These are phyloP conservation scores for Coniochaeta prunicola DNA, from an alignment of 2,329 filamentous ascomycete genomes.

Conservation along the genomic window DNA sequence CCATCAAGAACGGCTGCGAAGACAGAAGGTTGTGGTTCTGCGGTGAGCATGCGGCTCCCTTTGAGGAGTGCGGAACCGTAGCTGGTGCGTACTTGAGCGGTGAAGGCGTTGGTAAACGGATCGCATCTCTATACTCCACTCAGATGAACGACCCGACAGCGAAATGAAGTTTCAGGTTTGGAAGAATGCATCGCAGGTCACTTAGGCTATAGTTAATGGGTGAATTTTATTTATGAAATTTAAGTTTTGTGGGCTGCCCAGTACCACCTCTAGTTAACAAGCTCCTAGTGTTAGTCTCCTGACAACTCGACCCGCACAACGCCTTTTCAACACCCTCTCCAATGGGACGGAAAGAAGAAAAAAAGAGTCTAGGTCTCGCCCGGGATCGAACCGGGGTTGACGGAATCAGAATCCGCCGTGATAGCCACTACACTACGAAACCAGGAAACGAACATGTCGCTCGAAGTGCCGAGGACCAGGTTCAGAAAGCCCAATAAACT, in stretches of 20 bases:
- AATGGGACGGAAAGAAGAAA: no score
- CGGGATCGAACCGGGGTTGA: conserved; percentile 1
- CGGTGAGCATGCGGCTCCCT: conserved; percentile 61
- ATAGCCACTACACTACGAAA: conserved; percentile 1
- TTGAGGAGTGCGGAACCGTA: conserved; percentile 56
- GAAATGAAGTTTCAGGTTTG: no score
- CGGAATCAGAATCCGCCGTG: conserved; percentile 1
- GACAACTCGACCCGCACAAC: no score
- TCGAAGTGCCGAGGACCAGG: neutral
- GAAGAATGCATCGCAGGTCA: no score
- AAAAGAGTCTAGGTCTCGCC: conserved; percentile 1
- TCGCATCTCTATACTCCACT: neutral
- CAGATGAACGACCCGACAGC: no score
- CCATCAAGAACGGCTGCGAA: conserved; percentile 32
- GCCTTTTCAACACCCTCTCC: no score
- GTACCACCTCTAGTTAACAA: no score
- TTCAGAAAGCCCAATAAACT: neutral
- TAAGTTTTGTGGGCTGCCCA: no score
- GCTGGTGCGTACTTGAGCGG: conserved; percentile 61
- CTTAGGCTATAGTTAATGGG: no score
- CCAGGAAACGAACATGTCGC: neutral
- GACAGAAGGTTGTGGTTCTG: conserved; percentile 58
- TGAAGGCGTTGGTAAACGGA: conserved; percentile 23
- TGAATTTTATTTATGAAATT: no score
- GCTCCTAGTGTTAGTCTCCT: no score